phyloP scores from a whole-genome alignment of 1,284 basidiomycete species.

The Inonotus hispidus region DNA sequence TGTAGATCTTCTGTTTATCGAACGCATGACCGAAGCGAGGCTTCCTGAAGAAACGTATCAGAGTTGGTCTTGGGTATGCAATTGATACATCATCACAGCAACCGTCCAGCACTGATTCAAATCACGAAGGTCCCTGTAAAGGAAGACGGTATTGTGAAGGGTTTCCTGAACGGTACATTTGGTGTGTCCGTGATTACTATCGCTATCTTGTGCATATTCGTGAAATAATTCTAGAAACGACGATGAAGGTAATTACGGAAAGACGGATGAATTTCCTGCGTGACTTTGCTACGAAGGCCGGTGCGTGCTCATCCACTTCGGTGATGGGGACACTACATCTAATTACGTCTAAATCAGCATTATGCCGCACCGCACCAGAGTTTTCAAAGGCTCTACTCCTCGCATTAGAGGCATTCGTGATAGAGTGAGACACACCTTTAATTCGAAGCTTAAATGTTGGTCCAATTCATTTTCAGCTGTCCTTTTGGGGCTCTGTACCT shows the following conservation, averaged over 20 bases:
- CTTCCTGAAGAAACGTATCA: conserved; percentile 22
- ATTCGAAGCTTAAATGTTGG: neutral
- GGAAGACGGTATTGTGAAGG: conserved; percentile 10
- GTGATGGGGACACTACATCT: neutral
- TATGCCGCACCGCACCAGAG: conserved; percentile 9
- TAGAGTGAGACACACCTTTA: conserved; percentile 7
- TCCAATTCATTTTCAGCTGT: conserved; percentile 6
- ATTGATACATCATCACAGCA: neutral
- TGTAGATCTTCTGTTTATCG: conserved; percentile 21
- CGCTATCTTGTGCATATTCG: neutral
- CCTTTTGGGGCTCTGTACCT: conserved; percentile 14
- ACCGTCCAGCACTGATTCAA: neutral
- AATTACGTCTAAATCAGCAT: neutral
- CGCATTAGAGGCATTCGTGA: neutral
- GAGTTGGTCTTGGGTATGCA: conserved; percentile 21
- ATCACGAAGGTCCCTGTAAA: conserved; percentile 7
- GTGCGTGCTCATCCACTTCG: neutral
- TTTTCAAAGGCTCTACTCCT: conserved; percentile 6
- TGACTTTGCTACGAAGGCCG: conserved; percentile 11
- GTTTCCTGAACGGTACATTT: conserved; percentile 16
- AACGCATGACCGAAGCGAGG: conserved; percentile 19
- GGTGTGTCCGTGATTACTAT: neutral
- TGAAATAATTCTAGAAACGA: conserved; percentile 7
- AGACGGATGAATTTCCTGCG: conserved; percentile 13
- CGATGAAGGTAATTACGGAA: conserved; percentile 14